A percentile compares a stretch with the other conserved stretches of the same genome.
These are phyloP conservation scores for Sugiyamaella novakii DNA, from an alignment of 1,139 yeast species.

Conservation along the genomic window DNA sequence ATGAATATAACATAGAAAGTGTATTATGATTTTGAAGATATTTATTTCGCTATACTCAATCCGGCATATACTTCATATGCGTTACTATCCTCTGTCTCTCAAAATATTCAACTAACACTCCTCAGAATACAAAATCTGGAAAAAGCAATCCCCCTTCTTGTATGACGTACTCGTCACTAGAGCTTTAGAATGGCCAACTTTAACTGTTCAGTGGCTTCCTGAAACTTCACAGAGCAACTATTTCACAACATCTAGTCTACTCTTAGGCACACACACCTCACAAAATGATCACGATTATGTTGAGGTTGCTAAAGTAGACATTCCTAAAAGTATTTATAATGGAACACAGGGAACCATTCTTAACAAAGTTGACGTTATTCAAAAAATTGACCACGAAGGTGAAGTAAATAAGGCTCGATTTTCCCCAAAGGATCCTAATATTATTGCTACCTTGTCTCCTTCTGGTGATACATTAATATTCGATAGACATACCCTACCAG, in stretches of 20 bases:
- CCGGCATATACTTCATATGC: background rate
- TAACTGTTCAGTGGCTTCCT: conserved; percentile 47
- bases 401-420: conserved; percentile 76
- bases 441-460: conserved; percentile 78
- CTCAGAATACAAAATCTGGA: conserved; percentile 59
- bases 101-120: no score
- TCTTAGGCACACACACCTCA: conserved; percentile 85
- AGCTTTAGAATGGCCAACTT: conserved; percentile 60
- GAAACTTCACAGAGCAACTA: conserved; percentile 30
- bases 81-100: no score
- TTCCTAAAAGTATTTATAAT: conserved; percentile 52
- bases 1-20: no score
- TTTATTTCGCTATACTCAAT: no score
- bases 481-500: conserved; percentile 45
- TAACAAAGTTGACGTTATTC: conserved; percentile 54
- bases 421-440: conserved; percentile 69
- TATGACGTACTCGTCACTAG: conserved; percentile 75
- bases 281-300: conserved; percentile 74
- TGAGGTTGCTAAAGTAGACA: conserved; percentile 70
- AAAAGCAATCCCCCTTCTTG: conserved; percentile 82
- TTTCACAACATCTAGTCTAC: conserved; percentile 44
- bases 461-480: conserved; percentile 73
- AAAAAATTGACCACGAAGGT: conserved; percentile 50
- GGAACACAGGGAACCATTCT: conserved; percentile 30
- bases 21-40: no score